Percentiles rank a stretch among this genome's conserved stretches.
phyloP scores from a whole-genome alignment of 371 early-diverging fungal species.

The Mortierella sp. region DNA sequence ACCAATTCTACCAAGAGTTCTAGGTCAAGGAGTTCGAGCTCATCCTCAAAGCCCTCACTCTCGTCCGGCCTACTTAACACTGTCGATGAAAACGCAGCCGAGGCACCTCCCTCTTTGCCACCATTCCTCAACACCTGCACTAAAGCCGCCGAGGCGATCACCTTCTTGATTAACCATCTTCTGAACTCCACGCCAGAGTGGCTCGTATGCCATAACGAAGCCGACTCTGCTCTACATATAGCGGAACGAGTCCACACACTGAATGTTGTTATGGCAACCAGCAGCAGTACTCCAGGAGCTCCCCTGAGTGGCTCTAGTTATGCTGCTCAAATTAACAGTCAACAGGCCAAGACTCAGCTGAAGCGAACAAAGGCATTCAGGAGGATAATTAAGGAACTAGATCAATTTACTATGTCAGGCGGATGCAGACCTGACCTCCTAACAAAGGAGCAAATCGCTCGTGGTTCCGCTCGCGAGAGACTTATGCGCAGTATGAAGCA shows the following conservation, averaged over 20 bases:
- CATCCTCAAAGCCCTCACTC: slow-evolving; percentile 12
- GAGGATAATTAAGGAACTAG: slow-evolving; percentile 28
- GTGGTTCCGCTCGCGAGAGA: slow-evolving; percentile 29
- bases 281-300: neutral
- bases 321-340: neutral
- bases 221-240: slow-evolving; percentile 47
- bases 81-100: slow-evolving; percentile 12
- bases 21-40: slow-evolving; percentile 39
- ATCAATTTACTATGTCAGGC: slow-evolving; percentile 50
- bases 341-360: slow-evolving; percentile 30
- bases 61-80: neutral
- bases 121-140: slow-evolving; percentile 55
- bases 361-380: slow-evolving; percentile 30
- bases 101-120: slow-evolving; percentile 13
- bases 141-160: slow-evolving; percentile 54
- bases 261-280: slow-evolving; percentile 25
- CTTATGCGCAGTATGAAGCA: slow-evolving; percentile 33
- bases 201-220: slow-evolving; percentile 51
- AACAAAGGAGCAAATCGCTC: slow-evolving; percentile 23
- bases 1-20: slow-evolving; percentile 22
- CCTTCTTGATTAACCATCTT: slow-evolving; percentile 52
- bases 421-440: slow-evolving; percentile 40
- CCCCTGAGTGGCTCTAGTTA: neutral
- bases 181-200: slow-evolving; percentile 49
- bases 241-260: slow-evolving; percentile 48